These are phyloP conservation scores for Zygoascus tannicola DNA, from an alignment of 805 yeast genomes.

Conservation along the genomic window DNA sequence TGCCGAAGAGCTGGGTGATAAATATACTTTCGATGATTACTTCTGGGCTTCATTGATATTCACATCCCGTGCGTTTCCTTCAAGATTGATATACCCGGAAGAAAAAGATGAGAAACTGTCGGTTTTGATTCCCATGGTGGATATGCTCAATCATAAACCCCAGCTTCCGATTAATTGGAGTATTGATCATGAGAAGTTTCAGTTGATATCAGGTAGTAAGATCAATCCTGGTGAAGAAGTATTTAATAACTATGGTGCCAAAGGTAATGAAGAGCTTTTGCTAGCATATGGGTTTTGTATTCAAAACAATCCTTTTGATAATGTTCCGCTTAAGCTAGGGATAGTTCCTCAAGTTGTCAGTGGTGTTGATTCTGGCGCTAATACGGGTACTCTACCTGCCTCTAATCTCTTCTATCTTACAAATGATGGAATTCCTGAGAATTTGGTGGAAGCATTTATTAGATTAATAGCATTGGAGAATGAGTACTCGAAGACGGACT, in stretches of 20 bases:
- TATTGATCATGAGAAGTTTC: constrained; percentile 16
- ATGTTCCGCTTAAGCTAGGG: constrained; percentile 48
- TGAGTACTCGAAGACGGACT: background rate
- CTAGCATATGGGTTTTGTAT: constrained; percentile 75
- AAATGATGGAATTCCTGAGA: constrained; percentile 4
- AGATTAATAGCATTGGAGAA: constrained; percentile 1
- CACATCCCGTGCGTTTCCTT: constrained; percentile 74
- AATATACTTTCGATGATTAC: constrained; percentile 30
- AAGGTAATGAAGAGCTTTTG: constrained; percentile 74
- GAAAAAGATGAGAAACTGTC: constrained; percentile 36
- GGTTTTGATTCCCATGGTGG: constrained; percentile 70
- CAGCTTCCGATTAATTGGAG: constrained; percentile 58
- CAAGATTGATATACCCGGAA: constrained; percentile 37
- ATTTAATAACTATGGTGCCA: constrained; percentile 78
- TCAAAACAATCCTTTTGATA: constrained; percentile 43
- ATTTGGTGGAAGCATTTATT: constrained; percentile 1
- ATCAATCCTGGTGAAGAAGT: constrained; percentile 39
- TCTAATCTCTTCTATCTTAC: constrained; percentile 4
- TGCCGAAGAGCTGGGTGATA: background rate
- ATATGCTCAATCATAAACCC: constrained; percentile 66
- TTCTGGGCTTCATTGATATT: constrained; percentile 68
- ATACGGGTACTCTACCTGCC: background rate
- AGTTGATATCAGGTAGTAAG: constrained; percentile 25
- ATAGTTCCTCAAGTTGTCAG: background rate
- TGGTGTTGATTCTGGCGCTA: background rate